Percentiles rank a stretch among this genome's conserved stretches.
phyloP scores from a whole-genome alignment of 495 filamentous ascomycete genomes.

The Aspergillus sclerotioniger region DNA sequence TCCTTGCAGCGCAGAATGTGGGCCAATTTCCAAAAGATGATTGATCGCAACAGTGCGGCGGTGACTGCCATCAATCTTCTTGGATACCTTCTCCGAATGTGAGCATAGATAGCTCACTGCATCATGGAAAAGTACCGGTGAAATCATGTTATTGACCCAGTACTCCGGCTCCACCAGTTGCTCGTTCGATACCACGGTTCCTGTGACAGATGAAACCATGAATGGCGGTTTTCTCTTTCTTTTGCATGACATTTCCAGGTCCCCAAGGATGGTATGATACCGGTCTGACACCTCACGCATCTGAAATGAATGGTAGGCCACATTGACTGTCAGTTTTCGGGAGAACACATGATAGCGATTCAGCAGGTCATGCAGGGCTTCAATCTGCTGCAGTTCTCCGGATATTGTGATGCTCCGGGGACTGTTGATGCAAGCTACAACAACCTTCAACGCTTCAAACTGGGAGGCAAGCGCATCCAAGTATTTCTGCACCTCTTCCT shows the following conservation, averaged over 20 bases:
- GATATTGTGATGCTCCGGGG: conserved; percentile 30
- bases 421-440: conserved; percentile 35
- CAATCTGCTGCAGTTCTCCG: conserved; percentile 23
- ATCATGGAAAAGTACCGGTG: conserved; percentile 38
- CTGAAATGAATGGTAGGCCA: conserved; percentile 15
- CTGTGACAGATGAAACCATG: conserved; percentile 45
- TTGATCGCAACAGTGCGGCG: not conserved
- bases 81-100: not conserved
- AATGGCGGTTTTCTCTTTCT: conserved; percentile 10
- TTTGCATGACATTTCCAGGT: not conserved
- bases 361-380: conserved; percentile 1
- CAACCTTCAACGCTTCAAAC: conserved; percentile 8
- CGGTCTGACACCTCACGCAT: conserved; percentile 14
- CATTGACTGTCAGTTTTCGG: conserved; percentile 5
- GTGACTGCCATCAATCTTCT: conserved; percentile 5
- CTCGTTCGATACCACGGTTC: conserved; percentile 15
- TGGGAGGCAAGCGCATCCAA: not conserved
- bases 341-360: conserved; percentile 7
- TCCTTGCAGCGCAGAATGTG: conserved; percentile 44
- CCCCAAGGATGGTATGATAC: conserved; percentile 31
- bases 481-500: not conserved
- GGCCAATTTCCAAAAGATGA: conserved; percentile 51
- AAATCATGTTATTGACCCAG: conserved; percentile 47
- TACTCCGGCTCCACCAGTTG: conserved; percentile 25
- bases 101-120: conserved; percentile 21